A percentile compares a stretch with the other conserved stretches of the same genome.
phyloP scores from a whole-genome alignment of 75 land plant species.

The Picea sitchensis region DNA sequence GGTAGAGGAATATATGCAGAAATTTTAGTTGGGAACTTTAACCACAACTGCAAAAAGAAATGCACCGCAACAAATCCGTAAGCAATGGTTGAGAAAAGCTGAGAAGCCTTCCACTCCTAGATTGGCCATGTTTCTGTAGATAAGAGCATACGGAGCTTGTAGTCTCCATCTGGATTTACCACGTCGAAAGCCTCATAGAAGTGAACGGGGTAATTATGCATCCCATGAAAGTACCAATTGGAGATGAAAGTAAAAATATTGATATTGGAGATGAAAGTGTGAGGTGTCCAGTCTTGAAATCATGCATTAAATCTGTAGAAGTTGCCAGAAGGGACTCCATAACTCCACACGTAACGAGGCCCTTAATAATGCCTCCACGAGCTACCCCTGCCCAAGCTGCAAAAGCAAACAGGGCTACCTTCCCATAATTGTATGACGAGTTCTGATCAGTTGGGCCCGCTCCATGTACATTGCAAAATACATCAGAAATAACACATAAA shows the following conservation, averaged over 20 bases:
- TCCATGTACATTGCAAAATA: constrained; percentile 73
- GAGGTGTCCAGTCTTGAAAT: constrained; percentile 70
- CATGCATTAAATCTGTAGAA: constrained; percentile 79
- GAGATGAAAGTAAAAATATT: constrained; percentile 63
- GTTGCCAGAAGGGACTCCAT: constrained; percentile 62
- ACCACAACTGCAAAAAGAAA: constrained; percentile 54
- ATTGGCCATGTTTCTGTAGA: constrained; percentile 80
- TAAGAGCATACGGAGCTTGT: constrained; percentile 66
- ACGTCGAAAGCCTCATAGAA: constrained; percentile 66
- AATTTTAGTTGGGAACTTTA: not conserved
- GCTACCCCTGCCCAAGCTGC: constrained; percentile 57
- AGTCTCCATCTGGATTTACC: constrained; percentile 61
- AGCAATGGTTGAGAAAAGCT: constrained; percentile 65
- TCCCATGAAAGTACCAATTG: constrained; percentile 68
- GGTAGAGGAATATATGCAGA: not conserved
- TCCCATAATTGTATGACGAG: constrained; percentile 72
- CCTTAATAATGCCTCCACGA: constrained; percentile 51
- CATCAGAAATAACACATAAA: constrained; percentile 51
- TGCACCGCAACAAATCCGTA: constrained; percentile 64
- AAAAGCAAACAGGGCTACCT: constrained; percentile 53
- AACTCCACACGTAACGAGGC: constrained; percentile 63
- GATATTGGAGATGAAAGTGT: constrained; percentile 68
- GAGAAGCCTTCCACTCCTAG: constrained; percentile 79
- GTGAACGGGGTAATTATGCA: constrained; percentile 68
- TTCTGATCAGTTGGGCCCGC: constrained; percentile 74